Percentiles rank a stretch among this genome's conserved stretches.
These are phyloP conservation scores for Viridothelium virens DNA, from an alignment of 495 filamentous ascomycete species.

Conservation along the genomic window DNA sequence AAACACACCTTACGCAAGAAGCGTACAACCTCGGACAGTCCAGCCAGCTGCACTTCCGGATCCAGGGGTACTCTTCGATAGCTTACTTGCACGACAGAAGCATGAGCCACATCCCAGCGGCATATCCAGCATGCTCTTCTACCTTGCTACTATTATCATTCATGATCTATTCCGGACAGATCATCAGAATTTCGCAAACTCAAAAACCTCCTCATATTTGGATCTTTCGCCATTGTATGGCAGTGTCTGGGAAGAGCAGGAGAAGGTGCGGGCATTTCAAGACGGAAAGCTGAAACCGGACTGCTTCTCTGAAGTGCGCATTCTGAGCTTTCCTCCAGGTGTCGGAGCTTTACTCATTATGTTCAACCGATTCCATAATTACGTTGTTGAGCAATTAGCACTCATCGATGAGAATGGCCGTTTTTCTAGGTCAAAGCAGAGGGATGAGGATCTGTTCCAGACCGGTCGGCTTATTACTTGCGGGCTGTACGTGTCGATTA, in stretches of 20 bases:
- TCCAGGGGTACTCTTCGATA: conserved; percentile 70
- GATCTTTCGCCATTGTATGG: conserved; percentile 83
- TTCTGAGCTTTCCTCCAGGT: conserved; percentile 77
- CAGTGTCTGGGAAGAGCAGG: conserved; percentile 67
- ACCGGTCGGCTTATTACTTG: conserved; percentile 37
- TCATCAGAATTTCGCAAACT: conserved; percentile 48
- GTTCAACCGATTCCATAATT: conserved; percentile 50
- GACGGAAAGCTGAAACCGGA: conserved; percentile 82
- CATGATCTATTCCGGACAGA: conserved; percentile 66
- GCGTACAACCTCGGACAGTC: conserved; percentile 55
- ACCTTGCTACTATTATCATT: conserved; percentile 83
- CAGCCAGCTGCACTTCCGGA: conserved; percentile 63
- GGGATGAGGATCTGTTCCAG: conserved; percentile 38
- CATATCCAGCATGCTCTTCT: conserved; percentile 82
- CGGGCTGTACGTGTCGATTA: conserved; percentile 38
- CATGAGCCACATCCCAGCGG: conserved; percentile 61
- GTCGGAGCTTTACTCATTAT: conserved; percentile 62
- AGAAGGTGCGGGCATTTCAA: conserved; percentile 66
- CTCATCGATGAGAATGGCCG: conserved; percentile 52
- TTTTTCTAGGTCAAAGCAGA: conserved; percentile 37
- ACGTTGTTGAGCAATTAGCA: conserved; percentile 46
- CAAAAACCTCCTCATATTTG: conserved; percentile 73
- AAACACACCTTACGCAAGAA: conserved; percentile 62
- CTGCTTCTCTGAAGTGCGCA: conserved; percentile 65
- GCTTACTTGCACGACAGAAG: conserved; percentile 54